phyloP scores from a whole-genome alignment of 306 rosid genomes.

The Fagus sylvatica region DNA sequence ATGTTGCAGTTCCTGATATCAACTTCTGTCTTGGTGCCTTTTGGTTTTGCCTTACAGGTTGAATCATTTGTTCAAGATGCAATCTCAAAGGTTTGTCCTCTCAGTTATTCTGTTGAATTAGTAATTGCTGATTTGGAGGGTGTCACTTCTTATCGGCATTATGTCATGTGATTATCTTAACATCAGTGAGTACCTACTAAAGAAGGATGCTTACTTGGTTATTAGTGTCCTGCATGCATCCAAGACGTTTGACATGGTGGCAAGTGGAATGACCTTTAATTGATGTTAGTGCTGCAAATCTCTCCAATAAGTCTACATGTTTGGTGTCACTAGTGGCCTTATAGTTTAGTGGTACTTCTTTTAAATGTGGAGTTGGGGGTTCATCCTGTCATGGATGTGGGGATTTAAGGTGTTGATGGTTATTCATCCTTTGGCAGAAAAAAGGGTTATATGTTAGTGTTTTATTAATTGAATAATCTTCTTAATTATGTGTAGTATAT shows the following conservation, averaged over 20 bases:
- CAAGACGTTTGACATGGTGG: not conserved
- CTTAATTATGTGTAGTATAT: not conserved
- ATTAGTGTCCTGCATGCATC: not conserved
- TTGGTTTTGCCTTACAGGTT: slow-evolving; percentile 57
- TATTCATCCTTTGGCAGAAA: not conserved
- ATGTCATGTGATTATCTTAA: not conserved
- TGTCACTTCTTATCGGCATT: not conserved
- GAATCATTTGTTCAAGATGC: slow-evolving; percentile 85
- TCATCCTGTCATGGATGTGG: not conserved
- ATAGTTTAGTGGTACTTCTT: not conserved
- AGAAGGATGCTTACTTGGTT: not conserved
- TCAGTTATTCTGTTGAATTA: slow-evolving; percentile 24
- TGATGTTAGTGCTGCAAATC: not conserved
- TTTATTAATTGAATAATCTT: not conserved
- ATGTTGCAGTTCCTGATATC: slow-evolving; percentile 7
- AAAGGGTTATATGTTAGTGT: not conserved
- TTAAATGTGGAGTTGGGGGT: not conserved
- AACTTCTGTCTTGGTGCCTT: slow-evolving; percentile 20
- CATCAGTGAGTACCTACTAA: slow-evolving; percentile 1
- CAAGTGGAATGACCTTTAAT: not conserved
- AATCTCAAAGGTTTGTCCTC: slow-evolving; percentile 72
- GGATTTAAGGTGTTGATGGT: not conserved
- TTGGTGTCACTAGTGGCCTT: not conserved
- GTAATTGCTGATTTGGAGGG: not conserved
- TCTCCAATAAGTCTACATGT: not conserved